Conservation (phyloP, 352 stramenopile genomes). For the Bremia lactucae region DNA sequence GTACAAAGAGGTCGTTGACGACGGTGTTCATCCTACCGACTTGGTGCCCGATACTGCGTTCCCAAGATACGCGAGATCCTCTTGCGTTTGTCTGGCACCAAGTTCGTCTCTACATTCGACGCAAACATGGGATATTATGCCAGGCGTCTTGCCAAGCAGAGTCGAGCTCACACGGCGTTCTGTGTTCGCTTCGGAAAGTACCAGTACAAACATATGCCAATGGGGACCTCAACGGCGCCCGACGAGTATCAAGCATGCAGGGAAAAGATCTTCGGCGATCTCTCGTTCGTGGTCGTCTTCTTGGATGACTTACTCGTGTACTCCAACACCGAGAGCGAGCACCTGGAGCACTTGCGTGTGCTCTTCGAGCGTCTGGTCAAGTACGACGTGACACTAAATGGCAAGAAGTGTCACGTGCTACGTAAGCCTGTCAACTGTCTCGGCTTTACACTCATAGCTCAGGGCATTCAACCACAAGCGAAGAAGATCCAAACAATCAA, state of each 20-base stretch:
- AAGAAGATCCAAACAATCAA: too few relatives aligned
- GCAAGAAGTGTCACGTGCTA: conserved; percentile 5
- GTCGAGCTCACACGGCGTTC: conserved; percentile 1
- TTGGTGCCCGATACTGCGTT: too few relatives aligned
- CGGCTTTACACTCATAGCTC: background rate
- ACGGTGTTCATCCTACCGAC: background rate
- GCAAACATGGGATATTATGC: too few relatives aligned
- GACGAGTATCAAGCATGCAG: conserved; percentile 7
- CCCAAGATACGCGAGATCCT: too few relatives aligned
- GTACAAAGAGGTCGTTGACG: background rate
- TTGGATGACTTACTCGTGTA: conserved; percentile 7
- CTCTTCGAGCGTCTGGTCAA: background rate
- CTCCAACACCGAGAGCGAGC: background rate
- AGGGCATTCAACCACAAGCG: background rate
- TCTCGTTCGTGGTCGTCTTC: conserved; percentile 1
- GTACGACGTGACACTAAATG: background rate
- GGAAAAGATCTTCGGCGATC: conserved; percentile 1
- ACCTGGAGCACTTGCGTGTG: conserved; percentile 1
- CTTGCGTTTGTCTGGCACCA: too few relatives aligned
- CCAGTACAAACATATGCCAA: conserved; percentile 3
- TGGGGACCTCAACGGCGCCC: background rate
- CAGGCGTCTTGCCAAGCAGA: too few relatives aligned
- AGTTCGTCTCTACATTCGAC: too few relatives aligned
- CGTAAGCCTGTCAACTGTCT: background rate
- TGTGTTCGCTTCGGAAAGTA: conserved; percentile 3